Evolutionary conservation across 768 basidiomycete species (phyloP).

Genomic region (Amanita phalloides): DNA sequence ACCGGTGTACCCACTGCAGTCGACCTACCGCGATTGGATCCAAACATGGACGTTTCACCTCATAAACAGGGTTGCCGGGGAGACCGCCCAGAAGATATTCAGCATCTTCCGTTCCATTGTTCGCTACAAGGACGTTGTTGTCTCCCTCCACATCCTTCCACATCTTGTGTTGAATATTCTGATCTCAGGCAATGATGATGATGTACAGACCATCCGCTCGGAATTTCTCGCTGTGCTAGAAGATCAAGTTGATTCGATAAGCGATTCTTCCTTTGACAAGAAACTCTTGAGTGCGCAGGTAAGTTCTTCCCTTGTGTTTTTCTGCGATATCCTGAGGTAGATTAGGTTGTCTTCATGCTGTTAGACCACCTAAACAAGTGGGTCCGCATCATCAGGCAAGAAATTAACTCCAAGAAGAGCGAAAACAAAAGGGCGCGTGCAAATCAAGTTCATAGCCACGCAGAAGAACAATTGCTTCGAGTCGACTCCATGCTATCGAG

Average conservation of each 20-base stretch:
- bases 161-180: slow-evolving; percentile 85
- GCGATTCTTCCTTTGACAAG: slow-evolving; percentile 60
- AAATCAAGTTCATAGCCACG: slow-evolving; percentile 22
- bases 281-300: slow-evolving; percentile 93
- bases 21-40: slow-evolving; percentile 94
- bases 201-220: slow-evolving; percentile 50
- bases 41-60: slow-evolving; percentile 82
- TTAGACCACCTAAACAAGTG: slow-evolving; percentile 93
- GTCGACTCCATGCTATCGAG: slow-evolving; percentile 77
- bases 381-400: slow-evolving; percentile 67
- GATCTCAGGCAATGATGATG: slow-evolving; percentile 57
- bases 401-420: slow-evolving; percentile 35
- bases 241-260: slow-evolving; percentile 69
- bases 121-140: slow-evolving; percentile 82
- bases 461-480: slow-evolving; percentile 50
- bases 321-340: background rate
- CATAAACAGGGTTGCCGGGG: slow-evolving; percentile 51
- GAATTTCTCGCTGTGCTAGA: slow-evolving; percentile 78
- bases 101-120: slow-evolving; percentile 68
- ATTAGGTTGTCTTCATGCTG: slow-evolving; percentile 83
- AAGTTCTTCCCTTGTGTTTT: slow-evolving; percentile 7
- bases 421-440: slow-evolving; percentile 40
- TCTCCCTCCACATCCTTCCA: slow-evolving; percentile 86
- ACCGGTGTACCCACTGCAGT: slow-evolving; percentile 69
- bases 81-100: slow-evolving; percentile 60